These are phyloP conservation scores for Cryphonectria naterciae DNA, from an alignment of 2,329 filamentous ascomycete genomes.

Conservation along the genomic window DNA sequence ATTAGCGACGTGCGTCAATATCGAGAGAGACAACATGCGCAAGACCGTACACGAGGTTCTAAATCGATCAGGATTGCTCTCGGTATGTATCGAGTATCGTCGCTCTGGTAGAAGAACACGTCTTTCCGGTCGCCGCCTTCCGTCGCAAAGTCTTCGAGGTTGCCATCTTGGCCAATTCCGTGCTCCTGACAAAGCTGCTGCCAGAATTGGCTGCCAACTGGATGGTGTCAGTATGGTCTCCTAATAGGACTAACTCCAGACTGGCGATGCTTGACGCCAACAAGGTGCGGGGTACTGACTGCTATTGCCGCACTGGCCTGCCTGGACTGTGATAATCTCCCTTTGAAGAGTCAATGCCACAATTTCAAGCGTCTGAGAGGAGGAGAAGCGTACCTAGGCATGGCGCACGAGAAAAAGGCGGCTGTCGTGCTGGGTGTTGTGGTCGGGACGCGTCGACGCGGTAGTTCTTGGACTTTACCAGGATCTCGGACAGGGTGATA, in stretches of 20 bases:
- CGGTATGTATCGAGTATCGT: constrained; percentile 97
- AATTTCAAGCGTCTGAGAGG: neutral
- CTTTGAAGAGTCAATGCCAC: constrained; percentile 50
- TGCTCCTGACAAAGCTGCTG: constrained; percentile 98
- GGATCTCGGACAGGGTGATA: neutral
- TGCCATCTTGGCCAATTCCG: constrained; percentile 95
- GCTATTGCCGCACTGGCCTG: constrained; percentile 99
- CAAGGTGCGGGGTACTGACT: constrained; percentile 64
- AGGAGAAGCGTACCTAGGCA: constrained; percentile 40
- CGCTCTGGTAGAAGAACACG: constrained; percentile 99
- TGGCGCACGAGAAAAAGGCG: constrained; percentile 28
- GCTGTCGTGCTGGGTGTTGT: constrained; percentile 4
- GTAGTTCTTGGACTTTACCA: neutral
- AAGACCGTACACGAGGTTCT: constrained; percentile 74
- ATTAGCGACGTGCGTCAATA: neutral
- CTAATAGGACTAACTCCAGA: constrained; percentile 27
- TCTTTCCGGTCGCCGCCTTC: constrained; percentile 98
- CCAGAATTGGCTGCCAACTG: constrained; percentile 98
- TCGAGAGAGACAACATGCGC: neutral
- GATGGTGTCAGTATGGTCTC: constrained; percentile 38
- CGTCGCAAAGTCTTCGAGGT: constrained; percentile 95
- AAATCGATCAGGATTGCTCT: constrained; percentile 93
- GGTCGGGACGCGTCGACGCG: constrained; percentile 21
- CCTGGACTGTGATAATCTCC: constrained; percentile 99
- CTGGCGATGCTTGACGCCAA: constrained; percentile 29